Evolutionary conservation across 176 grass and related monocot species (phyloP).

Genomic region (Poa pratensis): DNA sequence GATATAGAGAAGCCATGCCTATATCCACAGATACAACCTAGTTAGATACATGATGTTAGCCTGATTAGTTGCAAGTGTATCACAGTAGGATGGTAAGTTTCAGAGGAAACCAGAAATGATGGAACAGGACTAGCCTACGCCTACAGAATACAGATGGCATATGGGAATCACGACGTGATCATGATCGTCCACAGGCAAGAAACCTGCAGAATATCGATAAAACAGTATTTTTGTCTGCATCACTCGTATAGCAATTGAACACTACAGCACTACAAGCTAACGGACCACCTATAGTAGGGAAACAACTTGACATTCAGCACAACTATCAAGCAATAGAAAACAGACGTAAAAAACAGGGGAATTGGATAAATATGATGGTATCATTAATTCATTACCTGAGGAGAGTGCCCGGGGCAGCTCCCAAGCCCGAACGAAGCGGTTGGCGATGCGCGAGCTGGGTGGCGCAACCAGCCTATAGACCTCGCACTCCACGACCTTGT

Average conservation of each 20-base stretch:
- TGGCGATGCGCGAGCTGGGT: background rate
- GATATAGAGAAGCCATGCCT: background rate
- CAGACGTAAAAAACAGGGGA: background rate
- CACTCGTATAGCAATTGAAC: too few relatives aligned
- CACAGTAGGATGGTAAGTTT: background rate
- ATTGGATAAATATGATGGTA: background rate
- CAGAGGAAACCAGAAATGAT: background rate
- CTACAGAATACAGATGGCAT: background rate
- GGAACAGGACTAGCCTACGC: background rate
- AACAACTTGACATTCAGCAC: too few relatives aligned
- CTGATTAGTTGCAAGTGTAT: background rate
- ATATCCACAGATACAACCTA: background rate
- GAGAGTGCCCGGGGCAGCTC: slow-evolving; percentile 22
- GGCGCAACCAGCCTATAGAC: slow-evolving; percentile 18
- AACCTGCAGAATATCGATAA: background rate
- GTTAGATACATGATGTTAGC: background rate
- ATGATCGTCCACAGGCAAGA: background rate
- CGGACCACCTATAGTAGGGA: too few relatives aligned
- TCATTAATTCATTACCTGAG: background rate
- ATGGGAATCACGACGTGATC: background rate
- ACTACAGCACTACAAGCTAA: too few relatives aligned
- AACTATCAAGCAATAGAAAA: too few relatives aligned
- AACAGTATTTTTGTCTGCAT: background rate
- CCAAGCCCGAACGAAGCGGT: slow-evolving; percentile 19
- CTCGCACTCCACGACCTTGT: slow-evolving; percentile 19